A percentile compares a stretch with the other conserved stretches of the same genome.
These are phyloP conservation scores for Malus hybrid DNA, from an alignment of 331 rosid species.

Conservation along the genomic window DNA sequence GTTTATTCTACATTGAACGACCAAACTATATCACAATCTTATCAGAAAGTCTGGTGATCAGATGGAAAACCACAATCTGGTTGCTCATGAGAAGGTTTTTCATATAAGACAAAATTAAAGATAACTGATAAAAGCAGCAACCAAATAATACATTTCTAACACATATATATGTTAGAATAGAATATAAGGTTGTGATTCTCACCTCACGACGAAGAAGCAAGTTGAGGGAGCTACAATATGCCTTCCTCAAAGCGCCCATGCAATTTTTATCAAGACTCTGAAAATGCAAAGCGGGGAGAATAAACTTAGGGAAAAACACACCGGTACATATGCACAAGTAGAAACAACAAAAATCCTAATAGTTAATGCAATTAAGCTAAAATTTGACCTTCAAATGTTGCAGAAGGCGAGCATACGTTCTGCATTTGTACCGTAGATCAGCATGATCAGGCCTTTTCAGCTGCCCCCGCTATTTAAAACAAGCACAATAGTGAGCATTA, in stretches of 20 bases:
- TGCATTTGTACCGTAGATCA: slow-evolving; percentile 83
- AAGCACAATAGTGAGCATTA: slow-evolving; percentile 21
- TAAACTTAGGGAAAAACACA: slow-evolving; percentile 5
- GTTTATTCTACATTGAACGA: neutral
- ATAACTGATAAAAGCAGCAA: neutral
- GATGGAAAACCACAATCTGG: neutral
- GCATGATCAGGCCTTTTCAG: slow-evolving; percentile 98
- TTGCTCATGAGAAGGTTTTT: neutral
- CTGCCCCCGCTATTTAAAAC: slow-evolving; percentile 72
- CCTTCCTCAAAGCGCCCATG: slow-evolving; percentile 60
- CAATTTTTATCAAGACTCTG: slow-evolving; percentile 88
- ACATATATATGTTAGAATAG: neutral
- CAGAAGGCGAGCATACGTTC: slow-evolving; percentile 89
- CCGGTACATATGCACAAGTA: neutral
- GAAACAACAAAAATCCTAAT: slow-evolving; percentile 4
- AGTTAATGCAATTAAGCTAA: slow-evolving; percentile 5
- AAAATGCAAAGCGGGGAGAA: slow-evolving; percentile 14
- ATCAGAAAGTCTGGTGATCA: neutral
- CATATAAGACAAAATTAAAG: neutral
- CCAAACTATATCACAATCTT: neutral
- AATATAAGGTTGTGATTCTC: slow-evolving; percentile 28
- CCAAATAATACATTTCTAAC: neutral
- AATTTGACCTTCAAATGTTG: slow-evolving; percentile 75
- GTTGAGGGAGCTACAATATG: slow-evolving; percentile 89
- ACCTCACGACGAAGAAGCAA: slow-evolving; percentile 96